Conservation (phyloP, 352 stramenopile species). For the Phytophthora crassamura region DNA sequence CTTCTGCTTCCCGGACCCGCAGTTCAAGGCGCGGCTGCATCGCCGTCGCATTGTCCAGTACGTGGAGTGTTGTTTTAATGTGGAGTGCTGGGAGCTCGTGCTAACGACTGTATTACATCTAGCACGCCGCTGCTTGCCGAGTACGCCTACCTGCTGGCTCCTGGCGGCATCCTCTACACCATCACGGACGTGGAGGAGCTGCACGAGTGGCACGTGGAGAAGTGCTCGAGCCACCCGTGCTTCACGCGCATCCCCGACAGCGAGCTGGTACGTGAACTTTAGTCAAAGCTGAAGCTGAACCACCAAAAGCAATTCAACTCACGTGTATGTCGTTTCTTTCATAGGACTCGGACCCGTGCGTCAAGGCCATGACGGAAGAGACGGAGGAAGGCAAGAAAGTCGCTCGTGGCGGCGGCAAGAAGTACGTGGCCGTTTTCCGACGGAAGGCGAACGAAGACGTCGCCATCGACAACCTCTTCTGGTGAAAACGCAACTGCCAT, state of each 20-base stretch:
- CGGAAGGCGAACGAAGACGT: slow-evolving; percentile 72
- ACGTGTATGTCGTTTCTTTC: neutral
- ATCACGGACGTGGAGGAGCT: slow-evolving; percentile 99
- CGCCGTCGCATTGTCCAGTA: slow-evolving; percentile 92
- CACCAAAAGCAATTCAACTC: neutral
- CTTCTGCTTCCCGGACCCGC: slow-evolving; percentile 99
- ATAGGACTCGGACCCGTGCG: slow-evolving; percentile 90
- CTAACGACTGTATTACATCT: slow-evolving; percentile 5
- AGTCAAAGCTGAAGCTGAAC: neutral
- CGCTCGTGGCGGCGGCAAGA: slow-evolving; percentile 87
- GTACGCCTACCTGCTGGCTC: slow-evolving; percentile 96
- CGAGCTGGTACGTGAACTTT: slow-evolving; percentile 64
- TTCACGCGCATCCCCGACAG: slow-evolving; percentile 92
- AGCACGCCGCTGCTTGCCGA: slow-evolving; percentile 94
- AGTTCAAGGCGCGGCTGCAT: slow-evolving; percentile 99
- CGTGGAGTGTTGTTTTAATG: slow-evolving; percentile 10
- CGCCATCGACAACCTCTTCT: slow-evolving; percentile 69
- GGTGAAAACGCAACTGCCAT: slow-evolving; percentile 37
- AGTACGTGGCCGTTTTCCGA: slow-evolving; percentile 88
- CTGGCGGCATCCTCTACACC: slow-evolving; percentile 95
- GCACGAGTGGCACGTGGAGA: slow-evolving; percentile 97
- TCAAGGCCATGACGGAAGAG: slow-evolving; percentile 95
- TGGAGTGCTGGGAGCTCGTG: neutral
- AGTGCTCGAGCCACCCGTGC: slow-evolving; percentile 93
- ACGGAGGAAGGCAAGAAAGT: slow-evolving; percentile 99